Evolutionary conservation across 108 stramenopile genomes (phyloP), one percentile per base, ranked within the genome.

Genomic region (Nitzschia putrida): DNA sequence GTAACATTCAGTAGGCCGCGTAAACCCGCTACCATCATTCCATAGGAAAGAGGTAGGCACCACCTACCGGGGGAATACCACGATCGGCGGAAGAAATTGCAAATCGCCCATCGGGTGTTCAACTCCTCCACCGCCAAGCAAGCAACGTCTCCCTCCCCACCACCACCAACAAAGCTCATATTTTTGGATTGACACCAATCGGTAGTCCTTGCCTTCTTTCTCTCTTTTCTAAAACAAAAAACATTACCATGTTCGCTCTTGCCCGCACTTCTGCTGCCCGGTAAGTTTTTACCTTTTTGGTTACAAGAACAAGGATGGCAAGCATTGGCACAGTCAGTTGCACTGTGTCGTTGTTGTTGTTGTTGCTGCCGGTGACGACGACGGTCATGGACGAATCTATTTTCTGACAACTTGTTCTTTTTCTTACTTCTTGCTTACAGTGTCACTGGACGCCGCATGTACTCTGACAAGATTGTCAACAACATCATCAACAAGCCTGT

Each of bases 401-500:
- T 5, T 18, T 50, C 49, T 50, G 18, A 50, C 49, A 2, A 55
- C 6, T 1, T 24, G 12, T 8, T 55, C 8, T 55, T 55, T 53
- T 21, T 18, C 20, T 53, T 53, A 11, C 53, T 21, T 24, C 24
- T 55, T 50, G 6, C 8, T 13, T 55, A 25, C 54, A 55, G 54
- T 55, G 54, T 25, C 24, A 43, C 44, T 47, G 61, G 61, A 45
- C 61, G 44, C 18, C 61, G 61, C 44, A 21, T 63, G 21, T 76
- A 67, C 20, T 53, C 51, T 18, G 23, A 43, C 0, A 39, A 68
- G 45, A 55, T 76, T 0, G 60, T 64, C 21, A 45, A 76, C 61
- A 61, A 57, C 8, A 76, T 76, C 50, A 53, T 56, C 49, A 69
- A 64, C 61, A 69, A 76, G 26, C 67, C 67, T 16, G 45, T 76